These are phyloP conservation scores for Diplodia sapinea DNA, from an alignment of 2,329 filamentous ascomycete species.

Conservation along the genomic window DNA sequence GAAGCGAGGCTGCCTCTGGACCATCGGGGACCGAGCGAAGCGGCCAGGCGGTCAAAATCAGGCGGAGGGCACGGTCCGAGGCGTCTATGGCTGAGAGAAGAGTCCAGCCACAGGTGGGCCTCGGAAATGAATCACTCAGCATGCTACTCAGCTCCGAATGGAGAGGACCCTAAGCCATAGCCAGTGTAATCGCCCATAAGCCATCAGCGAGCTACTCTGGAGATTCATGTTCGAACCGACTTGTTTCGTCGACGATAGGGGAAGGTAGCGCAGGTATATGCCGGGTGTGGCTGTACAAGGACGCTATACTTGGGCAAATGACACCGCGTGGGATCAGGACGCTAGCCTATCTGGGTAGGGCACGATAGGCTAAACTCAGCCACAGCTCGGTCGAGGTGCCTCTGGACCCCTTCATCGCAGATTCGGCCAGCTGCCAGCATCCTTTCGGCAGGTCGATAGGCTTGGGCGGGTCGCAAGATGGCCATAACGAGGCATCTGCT, in stretches of 20 bases:
- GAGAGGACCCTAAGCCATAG: no score
- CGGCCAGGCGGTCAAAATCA: no score
- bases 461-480: not conserved
- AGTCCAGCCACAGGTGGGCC: no score
- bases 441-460: not conserved
- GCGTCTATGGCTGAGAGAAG: no score
- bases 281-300: not conserved
- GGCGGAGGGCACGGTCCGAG: no score
- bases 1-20: no score
- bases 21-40: no score
- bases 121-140: no score
- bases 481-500: not conserved
- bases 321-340: not conserved
- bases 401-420: not conserved
- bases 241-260: not conserved
- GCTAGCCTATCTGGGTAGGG: not conserved
- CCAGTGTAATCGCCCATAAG: no score
- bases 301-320: not conserved
- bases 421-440: not conserved
- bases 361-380: not conserved
- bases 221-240: not conserved
- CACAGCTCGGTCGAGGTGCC: not conserved
- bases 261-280: not conserved
- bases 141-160: no score
- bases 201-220: not conserved